phyloP scores from a whole-genome alignment of 2,329 filamentous ascomycete species.

The Colletotrichum spaethianum region DNA sequence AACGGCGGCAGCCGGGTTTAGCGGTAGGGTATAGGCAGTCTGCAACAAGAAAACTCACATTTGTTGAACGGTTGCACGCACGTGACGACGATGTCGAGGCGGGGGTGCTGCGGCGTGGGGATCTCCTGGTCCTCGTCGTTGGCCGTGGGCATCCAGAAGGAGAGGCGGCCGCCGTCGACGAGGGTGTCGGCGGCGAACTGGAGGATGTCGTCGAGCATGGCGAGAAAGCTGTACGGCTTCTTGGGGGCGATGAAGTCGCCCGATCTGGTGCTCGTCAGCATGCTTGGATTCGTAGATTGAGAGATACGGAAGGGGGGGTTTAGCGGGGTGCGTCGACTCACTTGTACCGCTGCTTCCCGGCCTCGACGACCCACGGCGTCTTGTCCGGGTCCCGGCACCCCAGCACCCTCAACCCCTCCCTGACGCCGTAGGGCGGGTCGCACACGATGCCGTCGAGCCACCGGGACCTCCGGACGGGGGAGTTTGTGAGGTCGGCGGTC shows the following conservation, averaged over 20 bases:
- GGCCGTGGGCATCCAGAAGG: constrained; percentile 98
- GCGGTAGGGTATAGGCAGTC: background rate
- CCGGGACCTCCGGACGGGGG: constrained; percentile 74
- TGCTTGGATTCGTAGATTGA: background rate
- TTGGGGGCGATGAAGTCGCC: constrained; percentile 88
- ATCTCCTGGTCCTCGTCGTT: constrained; percentile 85
- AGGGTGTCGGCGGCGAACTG: constrained; percentile 83
- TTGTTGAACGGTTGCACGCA: constrained; percentile 92
- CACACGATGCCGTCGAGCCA: constrained; percentile 93
- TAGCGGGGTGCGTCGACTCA: constrained; percentile 56
- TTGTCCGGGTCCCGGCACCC: constrained; percentile 80
- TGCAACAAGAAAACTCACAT: constrained; percentile 67
- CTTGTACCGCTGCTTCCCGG: constrained; percentile 79
- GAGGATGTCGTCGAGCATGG: constrained; percentile 92
- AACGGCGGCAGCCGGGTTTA: background rate
- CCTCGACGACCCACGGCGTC: constrained; percentile 72
- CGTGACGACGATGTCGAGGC: constrained; percentile 79
- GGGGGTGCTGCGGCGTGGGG: constrained; percentile 81
- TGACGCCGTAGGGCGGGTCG: constrained; percentile 95
- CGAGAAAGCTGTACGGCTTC: constrained; percentile 90
- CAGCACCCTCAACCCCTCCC: constrained; percentile 91
- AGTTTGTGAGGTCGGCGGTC: constrained; percentile 89
- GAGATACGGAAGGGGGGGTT: background rate
- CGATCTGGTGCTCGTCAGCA: constrained; percentile 57
- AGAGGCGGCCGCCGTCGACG: constrained; percentile 83